Conservation (phyloP, 345 rosid species). For the Arabis hirsuta region DNA sequence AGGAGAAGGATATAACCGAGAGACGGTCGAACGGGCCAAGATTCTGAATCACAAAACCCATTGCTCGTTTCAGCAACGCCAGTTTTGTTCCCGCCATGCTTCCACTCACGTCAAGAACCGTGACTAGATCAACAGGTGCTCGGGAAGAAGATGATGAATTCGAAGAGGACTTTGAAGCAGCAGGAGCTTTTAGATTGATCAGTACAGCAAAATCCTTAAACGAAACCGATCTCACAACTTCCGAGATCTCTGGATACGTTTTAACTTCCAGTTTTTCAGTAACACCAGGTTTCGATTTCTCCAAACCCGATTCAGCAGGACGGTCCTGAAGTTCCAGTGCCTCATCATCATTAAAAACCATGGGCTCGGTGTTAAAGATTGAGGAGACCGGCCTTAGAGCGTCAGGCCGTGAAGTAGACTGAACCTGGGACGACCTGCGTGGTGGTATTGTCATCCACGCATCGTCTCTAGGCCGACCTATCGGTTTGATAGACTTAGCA, state of each 20-base stretch:
- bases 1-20: constrained; percentile 90
- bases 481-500: constrained; percentile 41
- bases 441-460: constrained; percentile 65
- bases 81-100: constrained; percentile 98
- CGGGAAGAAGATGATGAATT: constrained; percentile 50
- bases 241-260: constrained; percentile 72
- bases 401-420: constrained; percentile 45
- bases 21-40: constrained; percentile 93
- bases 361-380: constrained; percentile 64
- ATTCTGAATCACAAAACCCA: constrained; percentile 98
- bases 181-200: constrained; percentile 87
- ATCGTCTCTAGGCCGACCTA: constrained; percentile 59
- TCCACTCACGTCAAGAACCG: constrained; percentile 98
- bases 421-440: constrained; percentile 53
- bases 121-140: constrained; percentile 88
- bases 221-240: constrained; percentile 53
- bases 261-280: constrained; percentile 57
- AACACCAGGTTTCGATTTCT: constrained; percentile 37
- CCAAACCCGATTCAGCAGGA: constrained; percentile 25
- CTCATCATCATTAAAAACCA: constrained; percentile 81
- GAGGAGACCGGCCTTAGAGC: constrained; percentile 55
- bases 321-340: constrained; percentile 53
- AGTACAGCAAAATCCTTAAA: constrained; percentile 71
- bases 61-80: constrained; percentile 92
- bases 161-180: constrained; percentile 45